Evolutionary conservation across 2,329 filamentous ascomycete species (phyloP), one percentile per base, ranked within the genome.

Genomic region (Fusarium sp.): DNA sequence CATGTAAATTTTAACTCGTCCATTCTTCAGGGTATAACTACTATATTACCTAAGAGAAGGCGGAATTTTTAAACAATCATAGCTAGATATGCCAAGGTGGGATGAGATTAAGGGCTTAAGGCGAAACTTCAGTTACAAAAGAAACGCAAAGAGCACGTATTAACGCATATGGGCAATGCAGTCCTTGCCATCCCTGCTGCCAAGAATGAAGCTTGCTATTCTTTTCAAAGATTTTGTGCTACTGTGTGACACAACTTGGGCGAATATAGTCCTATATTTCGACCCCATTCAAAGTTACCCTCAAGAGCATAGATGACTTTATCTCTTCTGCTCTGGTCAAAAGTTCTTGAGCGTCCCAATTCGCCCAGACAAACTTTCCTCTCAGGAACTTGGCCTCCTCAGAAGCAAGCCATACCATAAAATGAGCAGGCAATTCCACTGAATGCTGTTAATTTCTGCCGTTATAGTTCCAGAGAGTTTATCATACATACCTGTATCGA

Each of bases 371-470:
- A 4, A 66, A 52, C 32, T 66, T 66, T 5, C 40, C 18, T 23
- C 23, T 53, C 38, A 66, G 9, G 17, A 66, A 66, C 5, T 0
- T 4, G 3, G 60, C 52, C 23, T 59, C 60, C 2, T 8, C 6
- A 2, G 50, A 58, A 0, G 27, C 15, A 50, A 70, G 52, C 67
- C 67, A 70, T 0, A 70, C 52, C 4, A 54, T 26, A 7, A 71
- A 70, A 4, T 71, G 67, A 3, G 49, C 67, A 12, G 67, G 56
- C 3, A 70, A 17, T 3, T 71, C 67, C 20, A 58, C 67, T 70
- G 4, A 0, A 3, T 3, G 1, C 0, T 5, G 2, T 69, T 6
- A 64, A 35, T 9, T 7, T 13, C 6, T 2, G 9, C 2, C 23
- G 2, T 14, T 0, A 40, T 2, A 17, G 12, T 6, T 5, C 0